phyloP scores from a whole-genome alignment of 306 rosid species.

The Leucaena leucocephala region DNA sequence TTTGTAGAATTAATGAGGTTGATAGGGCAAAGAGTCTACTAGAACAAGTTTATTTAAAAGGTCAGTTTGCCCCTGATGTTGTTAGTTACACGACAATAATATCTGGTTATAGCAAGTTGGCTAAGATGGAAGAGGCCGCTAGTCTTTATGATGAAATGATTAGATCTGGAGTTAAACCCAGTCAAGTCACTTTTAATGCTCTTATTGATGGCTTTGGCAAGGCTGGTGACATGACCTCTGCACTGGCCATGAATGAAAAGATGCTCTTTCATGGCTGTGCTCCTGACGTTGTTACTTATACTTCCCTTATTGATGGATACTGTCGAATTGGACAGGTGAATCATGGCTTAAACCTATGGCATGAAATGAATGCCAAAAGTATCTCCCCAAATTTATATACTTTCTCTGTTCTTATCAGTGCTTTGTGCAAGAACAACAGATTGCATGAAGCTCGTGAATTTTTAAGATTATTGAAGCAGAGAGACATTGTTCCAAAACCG shows the following conservation, averaged over 20 bases:
- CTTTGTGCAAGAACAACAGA: slow-evolving; percentile 75
- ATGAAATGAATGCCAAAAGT: slow-evolving; percentile 60
- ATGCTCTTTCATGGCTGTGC: slow-evolving; percentile 57
- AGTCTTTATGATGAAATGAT: slow-evolving; percentile 66
- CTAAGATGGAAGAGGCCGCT: slow-evolving; percentile 65
- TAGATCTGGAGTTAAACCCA: slow-evolving; percentile 57
- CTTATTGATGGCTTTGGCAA: slow-evolving; percentile 77
- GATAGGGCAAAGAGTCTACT: slow-evolving; percentile 59
- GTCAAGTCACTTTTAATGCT: slow-evolving; percentile 60
- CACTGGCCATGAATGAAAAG: slow-evolving; percentile 53
- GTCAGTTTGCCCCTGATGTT: slow-evolving; percentile 52
- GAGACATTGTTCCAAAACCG: slow-evolving; percentile 53
- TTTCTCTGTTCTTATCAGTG: slow-evolving; percentile 70
- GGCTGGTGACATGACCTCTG: slow-evolving; percentile 65
- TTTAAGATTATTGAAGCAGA: slow-evolving; percentile 56
- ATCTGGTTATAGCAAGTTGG: slow-evolving; percentile 73
- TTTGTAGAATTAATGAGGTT: slow-evolving; percentile 63
- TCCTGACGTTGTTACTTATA: slow-evolving; percentile 72
- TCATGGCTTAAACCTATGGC: slow-evolving; percentile 68
- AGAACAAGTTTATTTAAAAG: slow-evolving; percentile 47
- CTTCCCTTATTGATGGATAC: slow-evolving; percentile 74
- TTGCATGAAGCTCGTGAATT: slow-evolving; percentile 65
- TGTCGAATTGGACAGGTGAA: slow-evolving; percentile 64
- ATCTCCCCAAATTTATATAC: slow-evolving; percentile 66
- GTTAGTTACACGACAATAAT: slow-evolving; percentile 73